Base-by-base conservation (phyloP, 352 stramenopile genomes). In the Halophytophthora polymorphica region DNA sequence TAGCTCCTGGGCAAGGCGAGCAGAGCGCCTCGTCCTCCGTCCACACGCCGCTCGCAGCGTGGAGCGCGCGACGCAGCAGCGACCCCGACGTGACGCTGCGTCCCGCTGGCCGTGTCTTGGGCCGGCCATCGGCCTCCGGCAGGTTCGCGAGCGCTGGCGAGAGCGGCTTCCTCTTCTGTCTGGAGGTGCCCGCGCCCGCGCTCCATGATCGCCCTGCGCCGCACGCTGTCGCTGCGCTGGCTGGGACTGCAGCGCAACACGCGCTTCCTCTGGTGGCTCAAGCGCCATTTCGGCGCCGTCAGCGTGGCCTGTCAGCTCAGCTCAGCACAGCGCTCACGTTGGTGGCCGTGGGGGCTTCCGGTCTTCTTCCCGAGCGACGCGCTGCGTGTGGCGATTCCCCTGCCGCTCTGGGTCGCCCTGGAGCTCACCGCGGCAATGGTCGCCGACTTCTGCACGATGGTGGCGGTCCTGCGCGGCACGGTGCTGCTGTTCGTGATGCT, bases 391-490 rank as follows among this genome's bases (percentile, higher is more conserved):
- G 15, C 71, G 5, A 64, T 52, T 12, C 53, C 73, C 14, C 13
- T 70, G 11, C 52, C 49, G 1, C 42, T 56, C 14, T 57, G 63
- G 25, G 23, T 76, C 14, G 61, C 47, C 19, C 29, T 52, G 2
- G 58, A 76, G 39, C 47, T 46, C 23, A 45, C 53, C 6, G 54
- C 71, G 14, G 45, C 63, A 23, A 61, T 76, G 44, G 66, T 73
- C 34, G 13, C 63, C 43, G 73, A 76, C 49, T 73, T 73, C 40
- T 63, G 66, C 31, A 76, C 66, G 12, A 53, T 70, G 13, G 47
- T 56, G 8, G 53, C 54, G 13, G 45, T 45, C 37, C 48, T 76
- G 8, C 52, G 59, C n/a, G 64, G 58, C 44, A 64, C 51, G 13
- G 29, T 58, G 12, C 33, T 66, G 14, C 10, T 63, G 19, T 35